phyloP scores from a whole-genome alignment of 75 land plant genomes.

The Picea glauca region DNA sequence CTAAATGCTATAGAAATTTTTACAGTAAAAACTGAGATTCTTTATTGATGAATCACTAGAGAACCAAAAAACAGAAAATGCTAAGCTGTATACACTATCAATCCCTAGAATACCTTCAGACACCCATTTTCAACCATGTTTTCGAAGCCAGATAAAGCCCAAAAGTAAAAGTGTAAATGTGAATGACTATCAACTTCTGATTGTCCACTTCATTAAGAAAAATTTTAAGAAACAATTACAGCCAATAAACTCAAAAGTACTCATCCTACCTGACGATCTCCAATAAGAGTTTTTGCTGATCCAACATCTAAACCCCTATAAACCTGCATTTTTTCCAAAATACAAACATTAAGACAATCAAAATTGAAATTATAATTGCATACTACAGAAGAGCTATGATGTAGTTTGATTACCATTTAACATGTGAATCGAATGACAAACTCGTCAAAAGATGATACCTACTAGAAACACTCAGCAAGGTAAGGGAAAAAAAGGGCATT shows the following conservation, averaged over 20 bases:
- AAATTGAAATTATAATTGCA: background rate
- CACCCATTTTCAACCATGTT: background rate
- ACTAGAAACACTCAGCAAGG: too few relatives aligned
- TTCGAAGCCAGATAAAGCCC: background rate
- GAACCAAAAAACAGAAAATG: background rate
- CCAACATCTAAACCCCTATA: conserved; percentile 89
- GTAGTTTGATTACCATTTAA: too few relatives aligned
- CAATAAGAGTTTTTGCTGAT: conserved; percentile 70
- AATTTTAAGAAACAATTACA: background rate
- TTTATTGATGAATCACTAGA: background rate
- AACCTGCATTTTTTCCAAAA: conserved; percentile 39
- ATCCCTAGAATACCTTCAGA: background rate
- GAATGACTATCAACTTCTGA: background rate
- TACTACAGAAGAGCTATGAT: too few relatives aligned
- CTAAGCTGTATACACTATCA: background rate
- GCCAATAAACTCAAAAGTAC: background rate
- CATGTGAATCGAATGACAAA: too few relatives aligned
- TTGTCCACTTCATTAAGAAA: background rate
- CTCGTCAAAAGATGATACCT: too few relatives aligned
- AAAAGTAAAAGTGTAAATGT: background rate
- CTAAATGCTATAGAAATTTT: background rate
- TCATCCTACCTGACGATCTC: conserved; percentile 11
- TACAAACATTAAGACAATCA: background rate
- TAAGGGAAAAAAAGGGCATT: too few relatives aligned
- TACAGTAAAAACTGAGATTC: background rate